These are phyloP conservation scores for Lepidium aucheri DNA, from an alignment of 345 rosid species.

Conservation along the genomic window DNA sequence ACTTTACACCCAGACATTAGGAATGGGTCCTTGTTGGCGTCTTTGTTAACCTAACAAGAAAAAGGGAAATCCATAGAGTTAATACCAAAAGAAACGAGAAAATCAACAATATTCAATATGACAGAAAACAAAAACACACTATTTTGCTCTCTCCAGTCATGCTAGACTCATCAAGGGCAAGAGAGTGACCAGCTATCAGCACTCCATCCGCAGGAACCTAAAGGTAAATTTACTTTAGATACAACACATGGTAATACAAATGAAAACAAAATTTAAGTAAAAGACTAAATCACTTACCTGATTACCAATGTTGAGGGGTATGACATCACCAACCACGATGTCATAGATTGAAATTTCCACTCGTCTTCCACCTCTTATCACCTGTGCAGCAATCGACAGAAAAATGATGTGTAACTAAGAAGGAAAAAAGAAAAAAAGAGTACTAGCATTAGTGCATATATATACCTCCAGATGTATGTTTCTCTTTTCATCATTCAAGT, in stretches of 20 bases:
- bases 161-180: conserved; percentile 95
- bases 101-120: background rate
- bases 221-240: background rate
- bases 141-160: conserved; percentile 99
- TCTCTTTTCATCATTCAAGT: conserved; percentile 88
- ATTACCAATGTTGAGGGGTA: conserved; percentile 96
- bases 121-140: conserved; percentile 29
- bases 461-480: conserved; percentile 92
- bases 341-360: conserved; percentile 85
- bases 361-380: conserved; percentile 80
- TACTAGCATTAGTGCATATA: background rate
- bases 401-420: background rate
- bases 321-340: conserved; percentile 85
- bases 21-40: conserved; percentile 67
- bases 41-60: conserved; percentile 67
- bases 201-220: conserved; percentile 99
- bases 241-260: background rate
- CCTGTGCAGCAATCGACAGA: conserved; percentile 34
- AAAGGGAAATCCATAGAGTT: background rate
- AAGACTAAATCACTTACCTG: conserved; percentile 40
- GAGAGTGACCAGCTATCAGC: conserved; percentile 69
- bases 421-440: background rate
- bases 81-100: background rate
- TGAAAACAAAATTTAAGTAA: background rate
- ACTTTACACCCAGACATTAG: conserved; percentile 99